These are phyloP conservation scores for Berberis thunbergii DNA, from an alignment of 164 flowering plant genomes.

Conservation along the genomic window DNA sequence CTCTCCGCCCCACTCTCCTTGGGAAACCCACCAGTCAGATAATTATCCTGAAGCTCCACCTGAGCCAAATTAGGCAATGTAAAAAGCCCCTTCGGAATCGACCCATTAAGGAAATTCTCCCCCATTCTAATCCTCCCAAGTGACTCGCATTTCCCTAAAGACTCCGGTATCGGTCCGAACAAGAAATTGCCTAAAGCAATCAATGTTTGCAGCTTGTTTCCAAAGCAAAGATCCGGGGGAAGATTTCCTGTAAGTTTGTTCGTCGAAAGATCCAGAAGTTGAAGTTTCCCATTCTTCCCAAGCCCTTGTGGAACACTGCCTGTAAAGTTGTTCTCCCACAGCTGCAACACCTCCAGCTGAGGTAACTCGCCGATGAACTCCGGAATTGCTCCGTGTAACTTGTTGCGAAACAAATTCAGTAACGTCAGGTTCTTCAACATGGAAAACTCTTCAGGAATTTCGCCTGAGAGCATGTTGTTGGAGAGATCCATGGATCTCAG, in stretches of 20 bases:
- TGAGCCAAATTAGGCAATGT: conserved; percentile 57
- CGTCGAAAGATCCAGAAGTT: conserved; percentile 66
- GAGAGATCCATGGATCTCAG: conserved; percentile 92
- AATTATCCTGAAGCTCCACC: conserved; percentile 83
- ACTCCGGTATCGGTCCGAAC: conserved; percentile 78
- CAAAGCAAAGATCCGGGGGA: conserved; percentile 62
- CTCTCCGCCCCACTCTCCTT: conserved; percentile 27
- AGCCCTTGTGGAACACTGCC: conserved; percentile 62
- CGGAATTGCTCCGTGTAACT: conserved; percentile 79
- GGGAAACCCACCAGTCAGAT: conserved; percentile 63
- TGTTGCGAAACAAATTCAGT: conserved; percentile 77
- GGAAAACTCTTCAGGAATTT: conserved; percentile 56
- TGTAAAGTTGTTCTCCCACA: conserved; percentile 96
- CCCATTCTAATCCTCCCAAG: conserved; percentile 78
- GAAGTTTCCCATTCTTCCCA: conserved; percentile 59
- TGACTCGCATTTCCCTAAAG: conserved; percentile 65
- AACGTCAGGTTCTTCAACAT: conserved; percentile 67
- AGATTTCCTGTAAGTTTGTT: conserved; percentile 76
- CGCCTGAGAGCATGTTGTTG: conserved; percentile 66
- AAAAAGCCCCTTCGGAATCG: conserved; percentile 74
- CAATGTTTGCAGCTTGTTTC: conserved; percentile 59
- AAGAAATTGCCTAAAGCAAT: conserved; percentile 72
- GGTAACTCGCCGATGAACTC: conserved; percentile 76
- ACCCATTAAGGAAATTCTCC: conserved; percentile 73
- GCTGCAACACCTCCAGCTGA: conserved; percentile 71